Evolutionary conservation across 164 flowering plant species (phyloP).

Genomic region (Berberis vulgaris): DNA sequence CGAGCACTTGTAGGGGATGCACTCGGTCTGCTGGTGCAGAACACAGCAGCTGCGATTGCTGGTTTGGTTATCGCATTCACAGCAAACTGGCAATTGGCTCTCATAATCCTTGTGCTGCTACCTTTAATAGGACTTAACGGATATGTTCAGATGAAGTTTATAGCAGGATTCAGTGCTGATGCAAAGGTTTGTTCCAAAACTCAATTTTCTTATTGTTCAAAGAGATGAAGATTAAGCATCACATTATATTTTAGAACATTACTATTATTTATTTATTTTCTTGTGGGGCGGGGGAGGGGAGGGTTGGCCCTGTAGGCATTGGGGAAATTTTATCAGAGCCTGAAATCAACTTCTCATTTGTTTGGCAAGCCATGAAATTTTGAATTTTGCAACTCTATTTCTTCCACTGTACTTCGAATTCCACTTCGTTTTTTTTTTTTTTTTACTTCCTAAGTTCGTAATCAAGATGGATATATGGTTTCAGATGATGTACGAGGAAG

Average conservation of each 20-base stretch:
- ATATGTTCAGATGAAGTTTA: conserved; percentile 27
- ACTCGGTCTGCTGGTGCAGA: conserved; percentile 33
- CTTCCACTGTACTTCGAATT: too few species aligned
- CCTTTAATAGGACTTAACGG: conserved; percentile 32
- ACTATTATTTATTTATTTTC: too few species aligned
- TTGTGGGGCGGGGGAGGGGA: too few species aligned
- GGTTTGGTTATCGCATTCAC: conserved; percentile 32
- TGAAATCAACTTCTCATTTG: too few species aligned
- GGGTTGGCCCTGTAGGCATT: too few species aligned
- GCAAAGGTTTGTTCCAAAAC: conserved; percentile 26
- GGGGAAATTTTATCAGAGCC: too few species aligned
- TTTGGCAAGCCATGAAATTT: too few species aligned
- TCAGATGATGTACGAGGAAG: conserved; percentile 20
- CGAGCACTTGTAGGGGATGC: conserved; percentile 35
- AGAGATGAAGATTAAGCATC: background rate
- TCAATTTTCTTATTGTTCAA: background rate
- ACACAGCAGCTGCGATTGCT: conserved; percentile 24
- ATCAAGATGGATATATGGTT: background rate
- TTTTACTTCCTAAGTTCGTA: too few species aligned
- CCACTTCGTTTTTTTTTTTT: too few species aligned
- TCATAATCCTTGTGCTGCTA: conserved; percentile 28
- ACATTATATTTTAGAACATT: background rate
- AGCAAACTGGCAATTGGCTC: conserved; percentile 37
- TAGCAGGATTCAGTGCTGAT: conserved; percentile 37
- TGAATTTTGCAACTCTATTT: too few species aligned